A percentile compares a stretch with the other conserved stretches of the same genome.
These are phyloP conservation scores for Firmiana major DNA, from an alignment of 345 rosid species.

Conservation along the genomic window DNA sequence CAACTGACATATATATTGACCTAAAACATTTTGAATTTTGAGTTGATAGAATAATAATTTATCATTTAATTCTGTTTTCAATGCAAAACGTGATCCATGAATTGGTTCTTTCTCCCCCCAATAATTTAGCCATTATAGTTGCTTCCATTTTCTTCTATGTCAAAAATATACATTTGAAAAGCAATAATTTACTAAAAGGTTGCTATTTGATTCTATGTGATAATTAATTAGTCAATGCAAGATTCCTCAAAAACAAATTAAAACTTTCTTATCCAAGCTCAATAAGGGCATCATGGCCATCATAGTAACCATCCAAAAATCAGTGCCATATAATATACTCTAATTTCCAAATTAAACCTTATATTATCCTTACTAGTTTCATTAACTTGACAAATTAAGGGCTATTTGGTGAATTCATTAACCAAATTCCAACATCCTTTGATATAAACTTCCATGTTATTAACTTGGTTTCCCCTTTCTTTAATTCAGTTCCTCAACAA, in stretches of 20 bases:
- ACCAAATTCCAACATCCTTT: slow-evolving; percentile 27
- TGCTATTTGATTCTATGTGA: not conserved
- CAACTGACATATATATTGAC: too few species aligned
- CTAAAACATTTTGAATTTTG: not conserved
- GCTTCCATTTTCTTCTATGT: not conserved
- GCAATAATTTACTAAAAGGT: not conserved
- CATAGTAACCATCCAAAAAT: not conserved
- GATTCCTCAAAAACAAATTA: not conserved
- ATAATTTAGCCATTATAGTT: not conserved
- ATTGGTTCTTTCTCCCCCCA: not conserved
- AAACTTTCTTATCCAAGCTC: not conserved
- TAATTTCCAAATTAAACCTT: not conserved
- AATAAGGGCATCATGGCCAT: not conserved
- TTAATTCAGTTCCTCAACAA: slow-evolving; percentile 31
- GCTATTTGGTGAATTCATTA: slow-evolving; percentile 30
- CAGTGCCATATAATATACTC: too few species aligned
- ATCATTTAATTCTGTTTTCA: not conserved
- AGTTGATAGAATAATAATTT: not conserved
- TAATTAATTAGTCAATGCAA: not conserved
- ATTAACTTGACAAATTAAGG: slow-evolving; percentile 24
- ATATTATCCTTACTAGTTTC: not conserved
- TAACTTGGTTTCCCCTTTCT: slow-evolving; percentile 22
- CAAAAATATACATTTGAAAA: not conserved
- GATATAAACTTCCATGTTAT: slow-evolving; percentile 30
- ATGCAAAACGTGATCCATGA: not conserved